A percentile compares a stretch with the other conserved stretches of the same genome.
Conservation (phyloP, 1,284 basidiomycete species). For the Marasmius fiardii region DNA sequence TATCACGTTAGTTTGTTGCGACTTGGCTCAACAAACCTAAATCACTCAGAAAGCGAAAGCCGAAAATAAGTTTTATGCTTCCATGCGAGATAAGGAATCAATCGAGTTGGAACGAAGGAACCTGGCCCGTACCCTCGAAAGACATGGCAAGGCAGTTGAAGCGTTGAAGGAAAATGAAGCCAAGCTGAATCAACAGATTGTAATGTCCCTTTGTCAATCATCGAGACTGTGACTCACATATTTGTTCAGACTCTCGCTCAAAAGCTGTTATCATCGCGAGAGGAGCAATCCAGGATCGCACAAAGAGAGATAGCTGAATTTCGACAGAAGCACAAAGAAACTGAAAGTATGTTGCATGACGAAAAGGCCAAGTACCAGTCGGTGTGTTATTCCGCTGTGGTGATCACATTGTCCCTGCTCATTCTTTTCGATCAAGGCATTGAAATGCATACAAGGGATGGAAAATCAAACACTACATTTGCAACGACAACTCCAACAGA, state of each 20-base stretch:
- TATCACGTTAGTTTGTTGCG: conserved; percentile 2
- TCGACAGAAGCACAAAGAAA: no score
- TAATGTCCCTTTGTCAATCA: conserved; percentile 28
- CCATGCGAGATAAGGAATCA: conserved; percentile 88
- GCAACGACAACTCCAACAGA: conserved; percentile 33
- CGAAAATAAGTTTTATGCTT: conserved; percentile 92
- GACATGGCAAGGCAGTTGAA: conserved; percentile 78
- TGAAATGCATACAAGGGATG: neutral
- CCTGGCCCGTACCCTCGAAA: conserved; percentile 57
- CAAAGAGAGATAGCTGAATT: no score
- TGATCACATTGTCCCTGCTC: neutral
- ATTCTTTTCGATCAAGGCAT: neutral
- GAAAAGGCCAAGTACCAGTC: no score
- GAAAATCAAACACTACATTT: conserved; percentile 28
- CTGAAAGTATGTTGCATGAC: no score
- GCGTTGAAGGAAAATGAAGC: conserved; percentile 66
- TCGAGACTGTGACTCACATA: neutral
- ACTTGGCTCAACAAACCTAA: conserved; percentile 4
- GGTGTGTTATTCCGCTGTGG: neutral
- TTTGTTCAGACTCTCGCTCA: neutral
- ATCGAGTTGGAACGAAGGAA: conserved; percentile 76
- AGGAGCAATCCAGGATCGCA: neutral
- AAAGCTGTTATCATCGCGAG: neutral
- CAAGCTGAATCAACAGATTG: conserved; percentile 53
- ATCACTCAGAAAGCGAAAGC: conserved; percentile 77